phyloP scores from a whole-genome alignment of 1,284 basidiomycete genomes.

The Sphaerobolus stellatus region DNA sequence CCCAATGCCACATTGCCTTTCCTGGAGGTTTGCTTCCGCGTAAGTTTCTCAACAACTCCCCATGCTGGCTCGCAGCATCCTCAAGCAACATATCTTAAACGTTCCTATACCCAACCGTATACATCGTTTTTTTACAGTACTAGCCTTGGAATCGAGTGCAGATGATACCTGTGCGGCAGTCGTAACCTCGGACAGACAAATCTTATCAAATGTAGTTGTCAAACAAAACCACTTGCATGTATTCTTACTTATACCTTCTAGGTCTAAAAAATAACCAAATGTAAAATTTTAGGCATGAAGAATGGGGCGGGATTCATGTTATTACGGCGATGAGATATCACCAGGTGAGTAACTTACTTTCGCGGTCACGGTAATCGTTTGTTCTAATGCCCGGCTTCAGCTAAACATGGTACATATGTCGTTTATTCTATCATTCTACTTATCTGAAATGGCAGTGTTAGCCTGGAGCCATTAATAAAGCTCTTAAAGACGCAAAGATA shows the following conservation, averaged over 20 bases:
- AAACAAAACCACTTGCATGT: conserved; percentile 69
- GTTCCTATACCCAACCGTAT: no score
- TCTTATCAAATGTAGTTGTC: conserved; percentile 81
- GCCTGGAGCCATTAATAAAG: conserved; percentile 72
- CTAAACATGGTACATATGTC: conserved; percentile 62
- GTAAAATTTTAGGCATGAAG: conserved; percentile 52
- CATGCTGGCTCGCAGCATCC: no score
- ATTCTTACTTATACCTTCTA: background rate
- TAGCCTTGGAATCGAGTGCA: conserved; percentile 82
- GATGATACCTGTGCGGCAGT: conserved; percentile 90
- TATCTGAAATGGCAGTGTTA: conserved; percentile 29
- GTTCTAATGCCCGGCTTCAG: conserved; percentile 23
- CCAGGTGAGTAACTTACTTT: conserved; percentile 33
- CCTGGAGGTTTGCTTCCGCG: no score
- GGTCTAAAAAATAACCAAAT: conserved; percentile 3
- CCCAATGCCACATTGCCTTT: no score
- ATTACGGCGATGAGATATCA: conserved; percentile 72
- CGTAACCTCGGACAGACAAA: conserved; percentile 62
- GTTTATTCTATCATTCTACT: conserved; percentile 1
- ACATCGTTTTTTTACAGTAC: conserved; percentile 56
- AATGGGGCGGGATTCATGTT: conserved; percentile 83
- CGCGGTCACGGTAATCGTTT: background rate
- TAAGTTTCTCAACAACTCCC: no score
- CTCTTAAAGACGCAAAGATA: conserved; percentile 64
- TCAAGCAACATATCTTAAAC: no score